Percentiles rank a stretch among this genome's conserved stretches.
phyloP scores from a whole-genome alignment of 2,329 filamentous ascomycete species.

The Arthrobotrys sphaeroides region DNA sequence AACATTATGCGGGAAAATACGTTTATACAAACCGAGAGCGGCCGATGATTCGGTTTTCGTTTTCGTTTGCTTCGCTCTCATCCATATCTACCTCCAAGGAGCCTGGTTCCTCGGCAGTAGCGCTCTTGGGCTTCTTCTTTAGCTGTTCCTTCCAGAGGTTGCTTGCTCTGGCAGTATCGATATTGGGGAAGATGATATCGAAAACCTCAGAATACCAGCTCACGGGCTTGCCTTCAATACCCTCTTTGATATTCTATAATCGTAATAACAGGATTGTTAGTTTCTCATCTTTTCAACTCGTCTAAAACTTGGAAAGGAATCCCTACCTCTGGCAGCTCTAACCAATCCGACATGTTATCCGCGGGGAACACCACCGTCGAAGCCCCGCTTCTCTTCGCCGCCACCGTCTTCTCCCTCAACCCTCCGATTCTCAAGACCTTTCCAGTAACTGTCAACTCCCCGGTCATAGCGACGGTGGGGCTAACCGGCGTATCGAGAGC shows the following conservation, averaged over 20 bases:
- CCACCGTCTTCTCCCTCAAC: slow-evolving; percentile 94
- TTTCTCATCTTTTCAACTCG: background rate
- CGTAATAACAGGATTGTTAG: slow-evolving; percentile 25
- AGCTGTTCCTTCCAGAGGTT: slow-evolving; percentile 74
- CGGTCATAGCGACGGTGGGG: slow-evolving; percentile 95
- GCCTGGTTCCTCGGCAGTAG: slow-evolving; percentile 21
- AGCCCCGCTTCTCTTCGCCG: slow-evolving; percentile 88
- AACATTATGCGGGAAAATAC: background rate
- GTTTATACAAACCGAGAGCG: slow-evolving; percentile 48
- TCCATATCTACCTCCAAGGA: slow-evolving; percentile 49
- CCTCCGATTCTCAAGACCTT: slow-evolving; percentile 96
- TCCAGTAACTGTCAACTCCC: slow-evolving; percentile 93
- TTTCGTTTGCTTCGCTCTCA: slow-evolving; percentile 42
- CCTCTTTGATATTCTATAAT: slow-evolving; percentile 92
- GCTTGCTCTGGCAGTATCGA: slow-evolving; percentile 79
- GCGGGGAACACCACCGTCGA: slow-evolving; percentile 93
- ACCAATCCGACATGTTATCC: slow-evolving; percentile 96
- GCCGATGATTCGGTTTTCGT: slow-evolving; percentile 31
- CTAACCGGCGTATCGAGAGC: slow-evolving; percentile 80
- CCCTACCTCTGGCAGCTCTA: slow-evolving; percentile 93
- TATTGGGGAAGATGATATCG: slow-evolving; percentile 82
- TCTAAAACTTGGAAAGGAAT: background rate
- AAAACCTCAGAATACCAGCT: slow-evolving; percentile 96
- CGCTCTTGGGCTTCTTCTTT: slow-evolving; percentile 56
- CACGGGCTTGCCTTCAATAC: slow-evolving; percentile 88